A percentile compares a stretch with the other conserved stretches of the same genome.
phyloP scores from a whole-genome alignment of 768 basidiomycete species.

The Podaxis sp. region DNA sequence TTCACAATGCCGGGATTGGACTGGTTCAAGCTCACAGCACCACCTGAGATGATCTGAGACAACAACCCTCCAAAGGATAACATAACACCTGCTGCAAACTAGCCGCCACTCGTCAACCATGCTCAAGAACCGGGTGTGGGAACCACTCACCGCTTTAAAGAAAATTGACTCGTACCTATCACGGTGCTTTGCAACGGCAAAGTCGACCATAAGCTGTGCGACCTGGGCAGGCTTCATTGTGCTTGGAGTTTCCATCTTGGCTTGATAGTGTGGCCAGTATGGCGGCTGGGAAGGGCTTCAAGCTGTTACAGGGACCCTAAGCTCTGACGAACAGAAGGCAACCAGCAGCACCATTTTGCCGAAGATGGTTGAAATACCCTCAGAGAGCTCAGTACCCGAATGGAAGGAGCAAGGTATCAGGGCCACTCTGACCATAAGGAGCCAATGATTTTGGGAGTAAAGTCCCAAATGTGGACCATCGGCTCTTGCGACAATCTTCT shows the following conservation, averaged over 20 bases:
- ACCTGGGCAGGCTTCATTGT: slow-evolving; percentile 62
- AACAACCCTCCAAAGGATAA: slow-evolving; percentile 73
- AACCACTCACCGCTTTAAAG: slow-evolving; percentile 61
- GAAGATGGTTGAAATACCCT: neutral
- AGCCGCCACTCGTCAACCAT: neutral
- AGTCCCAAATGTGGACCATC: neutral
- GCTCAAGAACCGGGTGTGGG: neutral
- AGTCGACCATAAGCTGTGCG: slow-evolving; percentile 53
- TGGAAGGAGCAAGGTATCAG: neutral
- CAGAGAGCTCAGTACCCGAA: neutral
- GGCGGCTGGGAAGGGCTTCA: neutral
- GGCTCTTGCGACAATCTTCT: neutral
- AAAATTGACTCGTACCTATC: slow-evolving; percentile 61
- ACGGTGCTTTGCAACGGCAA: slow-evolving; percentile 59
- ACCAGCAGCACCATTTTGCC: neutral
- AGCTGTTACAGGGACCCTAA: neutral
- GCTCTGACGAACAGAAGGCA: neutral
- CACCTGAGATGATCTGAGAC: slow-evolving; percentile 58
- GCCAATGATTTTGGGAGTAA: neutral
- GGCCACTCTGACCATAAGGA: neutral
- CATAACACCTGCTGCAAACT: slow-evolving; percentile 72
- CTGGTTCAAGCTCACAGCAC: slow-evolving; percentile 45
- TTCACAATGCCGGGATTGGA: slow-evolving; percentile 69
- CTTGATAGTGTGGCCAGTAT: slow-evolving; percentile 3
- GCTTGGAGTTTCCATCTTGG: slow-evolving; percentile 21